Evolutionary conservation across 2,329 filamentous ascomycete genomes (phyloP).

Genomic region (Xylariaceae sp.): DNA sequence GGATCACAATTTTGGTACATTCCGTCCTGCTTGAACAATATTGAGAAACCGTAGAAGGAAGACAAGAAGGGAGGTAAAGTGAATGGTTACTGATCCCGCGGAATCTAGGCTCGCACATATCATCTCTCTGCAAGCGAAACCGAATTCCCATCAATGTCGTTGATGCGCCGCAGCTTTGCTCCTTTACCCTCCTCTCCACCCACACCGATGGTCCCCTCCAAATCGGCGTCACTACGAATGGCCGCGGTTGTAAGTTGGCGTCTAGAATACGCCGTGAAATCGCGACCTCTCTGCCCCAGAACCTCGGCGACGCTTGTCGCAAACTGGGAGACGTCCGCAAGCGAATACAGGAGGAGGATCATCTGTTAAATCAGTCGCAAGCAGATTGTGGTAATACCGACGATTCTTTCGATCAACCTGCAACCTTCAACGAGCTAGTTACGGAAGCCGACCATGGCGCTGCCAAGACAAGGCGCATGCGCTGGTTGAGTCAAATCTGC

Average conservation of each 20-base stretch:
- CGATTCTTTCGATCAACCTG: constrained; percentile 67
- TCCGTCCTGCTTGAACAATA: not conserved
- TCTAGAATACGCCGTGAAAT: constrained; percentile 86
- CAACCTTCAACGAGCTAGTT: constrained; percentile 80
- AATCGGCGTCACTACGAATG: constrained; percentile 92
- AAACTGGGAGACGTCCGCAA: constrained; percentile 68
- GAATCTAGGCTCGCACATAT: constrained; percentile 59
- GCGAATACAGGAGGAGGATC: constrained; percentile 70
- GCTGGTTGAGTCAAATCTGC: constrained; percentile 94
- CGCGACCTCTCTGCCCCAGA: constrained; percentile 67
- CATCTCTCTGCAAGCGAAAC: constrained; percentile 66
- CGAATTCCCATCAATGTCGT: constrained; percentile 91
- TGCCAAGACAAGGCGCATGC: constrained; percentile 73
- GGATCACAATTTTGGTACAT: constrained; percentile 37
- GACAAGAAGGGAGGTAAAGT: not conserved
- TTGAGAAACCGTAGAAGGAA: not conserved
- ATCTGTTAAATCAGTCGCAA: constrained; percentile 35
- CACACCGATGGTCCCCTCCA: constrained; percentile 88
- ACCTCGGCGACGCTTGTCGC: constrained; percentile 71
- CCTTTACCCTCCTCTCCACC: constrained; percentile 83
- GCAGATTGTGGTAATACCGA: constrained; percentile 40
- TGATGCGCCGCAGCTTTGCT: constrained; percentile 79
- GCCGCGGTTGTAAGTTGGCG: constrained; percentile 88
- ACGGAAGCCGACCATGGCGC: constrained; percentile 66
- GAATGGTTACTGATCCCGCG: not conserved